Percentiles rank a stretch among this genome's conserved stretches.
Conservation (phyloP, 2,329 filamentous ascomycete genomes). For the Colletotrichum lindemuthianum region DNA sequence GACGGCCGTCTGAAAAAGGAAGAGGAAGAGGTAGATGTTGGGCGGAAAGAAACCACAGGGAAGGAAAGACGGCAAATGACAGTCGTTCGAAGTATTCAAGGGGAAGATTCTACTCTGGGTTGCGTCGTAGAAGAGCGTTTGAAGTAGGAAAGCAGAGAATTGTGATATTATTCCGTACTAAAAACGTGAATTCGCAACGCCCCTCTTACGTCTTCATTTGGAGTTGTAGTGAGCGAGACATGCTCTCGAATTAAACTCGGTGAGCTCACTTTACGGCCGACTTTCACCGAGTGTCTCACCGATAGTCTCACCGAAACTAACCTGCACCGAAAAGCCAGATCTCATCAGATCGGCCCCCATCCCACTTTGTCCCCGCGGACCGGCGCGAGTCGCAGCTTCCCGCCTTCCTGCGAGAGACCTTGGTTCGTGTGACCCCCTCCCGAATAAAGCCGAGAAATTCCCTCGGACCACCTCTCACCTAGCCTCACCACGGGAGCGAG, state of each 20-base stretch:
- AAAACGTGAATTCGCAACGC: too few species aligned
- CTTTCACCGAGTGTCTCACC: background rate
- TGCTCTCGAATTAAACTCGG: background rate
- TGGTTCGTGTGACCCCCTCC: background rate
- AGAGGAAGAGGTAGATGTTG: too few species aligned
- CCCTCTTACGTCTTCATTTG: too few species aligned
- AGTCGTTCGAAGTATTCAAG: too few species aligned
- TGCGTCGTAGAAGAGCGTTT: too few species aligned
- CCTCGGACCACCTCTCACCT: conserved; percentile 9
- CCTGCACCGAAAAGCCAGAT: conserved; percentile 5
- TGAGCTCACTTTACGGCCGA: background rate
- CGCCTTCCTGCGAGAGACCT: background rate
- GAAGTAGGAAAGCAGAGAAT: too few species aligned
- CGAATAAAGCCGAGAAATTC: conserved; percentile 7
- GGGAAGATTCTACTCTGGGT: too few species aligned
- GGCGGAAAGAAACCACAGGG: too few species aligned
- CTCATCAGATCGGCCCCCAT: conserved; percentile 27
- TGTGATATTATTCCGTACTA: too few species aligned
- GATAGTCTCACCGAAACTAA: background rate
- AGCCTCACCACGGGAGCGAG: background rate
- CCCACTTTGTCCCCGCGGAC: conserved; percentile 32
- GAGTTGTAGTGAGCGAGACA: too few species aligned
- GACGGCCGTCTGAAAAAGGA: too few species aligned
- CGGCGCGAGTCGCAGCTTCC: background rate
- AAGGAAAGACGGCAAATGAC: too few species aligned